Evolutionary conservation across 495 filamentous ascomycete genomes (phyloP).

Genomic region (Evansstolkia leycettana): DNA sequence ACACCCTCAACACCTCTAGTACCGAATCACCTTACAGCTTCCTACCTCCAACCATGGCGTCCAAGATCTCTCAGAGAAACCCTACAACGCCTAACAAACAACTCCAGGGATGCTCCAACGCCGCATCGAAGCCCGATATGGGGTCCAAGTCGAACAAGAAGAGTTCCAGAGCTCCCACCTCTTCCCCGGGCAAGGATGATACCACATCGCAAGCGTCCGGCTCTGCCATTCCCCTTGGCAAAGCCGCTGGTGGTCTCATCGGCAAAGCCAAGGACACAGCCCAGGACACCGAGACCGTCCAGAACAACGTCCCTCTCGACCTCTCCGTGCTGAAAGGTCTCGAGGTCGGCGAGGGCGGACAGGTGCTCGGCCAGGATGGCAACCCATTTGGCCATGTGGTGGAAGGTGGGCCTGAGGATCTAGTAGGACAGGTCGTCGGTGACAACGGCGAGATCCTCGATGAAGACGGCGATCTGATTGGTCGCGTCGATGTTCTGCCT

Average conservation of each 20-base stretch:
- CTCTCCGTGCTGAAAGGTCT: constrained; percentile 57
- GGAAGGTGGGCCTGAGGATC: constrained; percentile 30
- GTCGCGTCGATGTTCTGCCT: constrained; percentile 40
- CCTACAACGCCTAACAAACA: background rate
- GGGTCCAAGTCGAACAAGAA: too few relatives aligned
- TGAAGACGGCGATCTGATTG: constrained; percentile 51
- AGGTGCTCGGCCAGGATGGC: constrained; percentile 26
- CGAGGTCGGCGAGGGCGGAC: constrained; percentile 39
- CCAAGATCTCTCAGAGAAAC: background rate
- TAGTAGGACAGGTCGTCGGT: constrained; percentile 36
- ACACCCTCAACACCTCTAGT: too few relatives aligned
- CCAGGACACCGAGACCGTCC: constrained; percentile 13
- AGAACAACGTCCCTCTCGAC: constrained; percentile 32
- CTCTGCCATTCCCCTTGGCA: constrained; percentile 16
- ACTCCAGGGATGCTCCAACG: too few relatives aligned
- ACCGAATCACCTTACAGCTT: too few relatives aligned
- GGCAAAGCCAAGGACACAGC: too few relatives aligned
- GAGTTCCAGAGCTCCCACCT: too few relatives aligned
- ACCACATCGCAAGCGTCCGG: too few relatives aligned
- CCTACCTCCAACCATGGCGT: too few relatives aligned
- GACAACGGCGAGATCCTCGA: constrained; percentile 47
- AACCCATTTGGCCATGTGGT: constrained; percentile 26
- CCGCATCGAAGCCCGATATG: too few relatives aligned
- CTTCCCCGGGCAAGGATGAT: too few relatives aligned
- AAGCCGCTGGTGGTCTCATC: constrained; percentile 17